Conservation (phyloP, 2,329 filamentous ascomycete species). For the Penicillium polonicum region DNA sequence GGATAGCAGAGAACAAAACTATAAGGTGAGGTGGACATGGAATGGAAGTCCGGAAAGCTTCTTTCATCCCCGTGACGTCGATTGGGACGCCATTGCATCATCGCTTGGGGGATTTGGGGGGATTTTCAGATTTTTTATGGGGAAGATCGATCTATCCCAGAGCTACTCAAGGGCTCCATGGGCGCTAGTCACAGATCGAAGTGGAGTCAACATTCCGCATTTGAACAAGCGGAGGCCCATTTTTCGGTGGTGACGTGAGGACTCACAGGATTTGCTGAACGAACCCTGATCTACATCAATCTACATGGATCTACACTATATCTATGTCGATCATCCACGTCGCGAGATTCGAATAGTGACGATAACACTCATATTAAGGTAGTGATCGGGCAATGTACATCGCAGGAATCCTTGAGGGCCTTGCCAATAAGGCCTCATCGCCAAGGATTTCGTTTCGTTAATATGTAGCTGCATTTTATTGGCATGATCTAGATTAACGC, state of each 20-base stretch:
- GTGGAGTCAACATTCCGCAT: constrained; percentile 4
- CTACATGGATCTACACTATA: neutral
- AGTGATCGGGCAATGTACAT: neutral
- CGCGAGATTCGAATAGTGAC: neutral
- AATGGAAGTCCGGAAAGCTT: constrained; percentile 31
- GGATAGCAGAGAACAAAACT: constrained; percentile 10
- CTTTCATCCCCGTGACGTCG: constrained; percentile 32
- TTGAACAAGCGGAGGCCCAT: neutral
- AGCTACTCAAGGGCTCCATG: neutral
- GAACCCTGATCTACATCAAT: neutral
- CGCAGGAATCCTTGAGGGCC: neutral
- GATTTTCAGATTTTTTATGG: neutral
- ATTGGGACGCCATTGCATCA: constrained; percentile 28
- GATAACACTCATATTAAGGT: neutral
- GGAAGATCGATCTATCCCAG: neutral
- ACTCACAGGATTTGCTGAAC: neutral
- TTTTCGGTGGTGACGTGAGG: constrained; percentile 16
- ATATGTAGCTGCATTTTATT: neutral
- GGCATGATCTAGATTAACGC: neutral
- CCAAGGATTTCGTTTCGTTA: neutral
- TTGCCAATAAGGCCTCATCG: neutral
- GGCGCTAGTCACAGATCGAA: neutral
- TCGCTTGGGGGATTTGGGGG: constrained; percentile 1
- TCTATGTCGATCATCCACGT: neutral
- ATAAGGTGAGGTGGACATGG: constrained; percentile 14